Evolutionary conservation across 1,139 yeast genomes (phyloP).

Genomic region (Zygoascus hellenicus): DNA sequence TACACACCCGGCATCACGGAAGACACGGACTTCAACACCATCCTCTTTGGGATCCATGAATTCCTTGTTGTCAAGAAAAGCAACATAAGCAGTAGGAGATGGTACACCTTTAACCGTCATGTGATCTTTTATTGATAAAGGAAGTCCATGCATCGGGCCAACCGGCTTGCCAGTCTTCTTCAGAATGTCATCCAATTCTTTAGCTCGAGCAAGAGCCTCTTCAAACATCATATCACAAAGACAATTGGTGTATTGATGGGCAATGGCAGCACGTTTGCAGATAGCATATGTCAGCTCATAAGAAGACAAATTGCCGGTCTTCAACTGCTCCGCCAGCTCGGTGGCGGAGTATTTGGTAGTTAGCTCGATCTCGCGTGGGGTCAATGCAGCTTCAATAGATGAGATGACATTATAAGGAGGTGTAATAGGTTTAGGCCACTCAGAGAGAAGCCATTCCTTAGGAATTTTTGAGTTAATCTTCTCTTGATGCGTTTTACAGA

Average conservation of each 20-base stretch:
- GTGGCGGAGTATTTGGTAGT: slow-evolving; percentile 26
- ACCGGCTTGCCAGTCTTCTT: slow-evolving; percentile 50
- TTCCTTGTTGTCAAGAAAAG: slow-evolving; percentile 18
- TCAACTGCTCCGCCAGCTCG: slow-evolving; percentile 37
- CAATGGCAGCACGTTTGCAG: slow-evolving; percentile 39
- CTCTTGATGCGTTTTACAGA: slow-evolving; percentile 20
- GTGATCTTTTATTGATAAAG: slow-evolving; percentile 73
- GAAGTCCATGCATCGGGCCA: slow-evolving; percentile 76
- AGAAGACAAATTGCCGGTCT: slow-evolving; percentile 39
- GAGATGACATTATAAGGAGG: slow-evolving; percentile 11
- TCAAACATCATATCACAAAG: slow-evolving; percentile 54
- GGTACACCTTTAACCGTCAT: slow-evolving; percentile 47
- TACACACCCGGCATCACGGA: slow-evolving; percentile 50
- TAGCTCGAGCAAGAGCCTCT: slow-evolving; percentile 43
- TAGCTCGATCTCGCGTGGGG: slow-evolving; percentile 23
- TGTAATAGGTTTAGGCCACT: slow-evolving; percentile 10
- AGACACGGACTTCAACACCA: slow-evolving; percentile 17
- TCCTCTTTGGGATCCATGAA: slow-evolving; percentile 12
- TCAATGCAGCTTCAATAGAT: slow-evolving; percentile 12
- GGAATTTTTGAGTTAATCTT: slow-evolving; percentile 21
- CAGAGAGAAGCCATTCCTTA: slow-evolving; percentile 19
- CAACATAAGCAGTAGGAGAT: slow-evolving; percentile 38
- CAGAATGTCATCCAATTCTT: slow-evolving; percentile 48
- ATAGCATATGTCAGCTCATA: slow-evolving; percentile 37
- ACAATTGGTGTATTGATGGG: slow-evolving; percentile 35